Base-by-base conservation (phyloP, 345 rosid species). In the Microthlaspi erraticum region DNA sequence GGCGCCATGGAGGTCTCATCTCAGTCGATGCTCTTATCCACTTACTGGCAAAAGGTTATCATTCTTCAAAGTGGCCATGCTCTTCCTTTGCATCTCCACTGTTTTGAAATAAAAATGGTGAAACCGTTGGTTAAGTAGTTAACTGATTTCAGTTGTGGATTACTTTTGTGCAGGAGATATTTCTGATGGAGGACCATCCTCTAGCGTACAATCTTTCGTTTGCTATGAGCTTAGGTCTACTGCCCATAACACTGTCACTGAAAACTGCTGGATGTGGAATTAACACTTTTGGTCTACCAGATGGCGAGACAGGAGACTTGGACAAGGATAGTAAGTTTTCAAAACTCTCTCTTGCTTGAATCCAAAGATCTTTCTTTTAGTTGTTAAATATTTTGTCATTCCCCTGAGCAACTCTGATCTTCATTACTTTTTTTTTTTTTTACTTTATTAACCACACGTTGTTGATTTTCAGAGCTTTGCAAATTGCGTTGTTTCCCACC, bases 401-500 rank as follows among this genome's bases (percentile, higher is more conserved):
- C 14, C 19, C 42, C 33, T 29, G 14, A 39, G 19, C 0, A 50
- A 13, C 6, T 44, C 8, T 32, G 53, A 33, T 63, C 44, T 3
- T 18, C 19, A 33, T 46, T 70, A 37, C 52, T 23, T 60, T 26
- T 51, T n/a, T 46, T 3, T 2, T 44, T 46, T 3, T 2, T 44
- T 31, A 41, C 32, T 42, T 64, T 64, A 10, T 37, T 56, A 39
- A 46, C 53, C 53, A 20, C 32, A 43, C 20, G 1, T 33, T 56
- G 46, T 56, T 63, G 34, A 68, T 55, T 85, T 60, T 55, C 87
- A 94, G 99, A 83, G 73, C 92, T 94, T 80, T 94, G 99, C 86
- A 94, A 85, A 80, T 68, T 91, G 79, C 96, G 99, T 45, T 94
- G 99, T 77, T 94, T 94, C 79, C 99, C 99, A 72, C 99, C 99